A percentile compares a stretch with the other conserved stretches of the same genome.
These are phyloP conservation scores for Globisporangium ultimum DNA, from an alignment of 352 stramenopile genomes.

Conservation along the genomic window DNA sequence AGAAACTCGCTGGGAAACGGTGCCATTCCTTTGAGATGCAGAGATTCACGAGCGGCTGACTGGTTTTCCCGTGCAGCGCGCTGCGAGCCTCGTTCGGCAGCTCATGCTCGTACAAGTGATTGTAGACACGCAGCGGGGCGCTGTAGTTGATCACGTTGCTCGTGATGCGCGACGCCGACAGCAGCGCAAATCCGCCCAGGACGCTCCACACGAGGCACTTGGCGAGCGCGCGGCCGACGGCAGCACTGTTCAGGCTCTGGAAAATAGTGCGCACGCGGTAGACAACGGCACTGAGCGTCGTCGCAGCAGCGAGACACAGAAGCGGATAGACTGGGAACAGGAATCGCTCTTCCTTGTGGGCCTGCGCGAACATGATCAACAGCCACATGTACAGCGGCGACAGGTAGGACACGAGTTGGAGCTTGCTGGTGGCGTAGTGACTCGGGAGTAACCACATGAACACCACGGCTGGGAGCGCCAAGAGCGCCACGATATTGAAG, in stretches of 20 bases:
- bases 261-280: conserved; percentile 31
- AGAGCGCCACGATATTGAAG: conserved; percentile 87
- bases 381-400: conserved; percentile 90
- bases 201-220: conserved; percentile 35
- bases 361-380: conserved; percentile 89
- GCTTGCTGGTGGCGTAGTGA: conserved; percentile 26
- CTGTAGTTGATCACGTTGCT: conserved; percentile 76
- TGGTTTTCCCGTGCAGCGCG: conserved; percentile 14
- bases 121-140: conserved; percentile 67
- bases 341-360: conserved; percentile 99
- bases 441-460: conserved; percentile 33
- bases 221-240: conserved; percentile 20
- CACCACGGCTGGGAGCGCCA: conserved; percentile 52
- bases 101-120: conserved; percentile 57
- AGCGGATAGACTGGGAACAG: conserved; percentile 95
- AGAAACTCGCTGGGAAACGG: conserved; percentile 95
- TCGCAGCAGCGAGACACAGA: conserved; percentile 76
- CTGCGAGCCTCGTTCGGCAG: conserved; percentile 34
- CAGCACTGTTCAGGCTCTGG: conserved; percentile 10
- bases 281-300: conserved; percentile 57
- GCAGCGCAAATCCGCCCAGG: conserved; percentile 45
- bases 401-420: conserved; percentile 42
- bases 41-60: conserved; percentile 38
- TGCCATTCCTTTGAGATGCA: conserved; percentile 99
- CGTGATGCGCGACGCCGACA: conserved; percentile 54